These are phyloP conservation scores for Pseudopyrenochaeta lycopersici DNA, from an alignment of 2,329 filamentous ascomycete genomes.

Conservation along the genomic window DNA sequence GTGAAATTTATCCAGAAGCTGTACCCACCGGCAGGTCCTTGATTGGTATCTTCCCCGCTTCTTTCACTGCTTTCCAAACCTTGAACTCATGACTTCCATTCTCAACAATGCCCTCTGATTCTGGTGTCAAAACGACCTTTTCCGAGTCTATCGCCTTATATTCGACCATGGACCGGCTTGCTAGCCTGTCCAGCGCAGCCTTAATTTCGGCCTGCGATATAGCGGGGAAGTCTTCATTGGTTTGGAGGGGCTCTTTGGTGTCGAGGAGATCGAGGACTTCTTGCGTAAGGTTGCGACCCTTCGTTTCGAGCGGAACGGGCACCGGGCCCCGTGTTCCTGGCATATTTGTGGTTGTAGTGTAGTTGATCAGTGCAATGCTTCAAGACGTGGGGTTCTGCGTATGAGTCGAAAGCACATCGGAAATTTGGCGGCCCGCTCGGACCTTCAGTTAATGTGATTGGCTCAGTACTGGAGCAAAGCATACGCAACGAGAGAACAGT, in stretches of 20 bases:
- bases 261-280: conserved; percentile 78
- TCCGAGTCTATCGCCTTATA: conserved; percentile 87
- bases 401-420: conserved; percentile 38
- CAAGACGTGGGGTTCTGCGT: conserved; percentile 31
- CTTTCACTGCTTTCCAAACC: conserved; percentile 59
- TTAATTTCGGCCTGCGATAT: conserved; percentile 69
- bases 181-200: conserved; percentile 85
- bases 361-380: conserved; percentile 18
- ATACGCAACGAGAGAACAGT: too few species aligned
- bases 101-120: conserved; percentile 77
- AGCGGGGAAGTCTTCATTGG: conserved; percentile 59
- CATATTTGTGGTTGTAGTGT: conserved; percentile 44
- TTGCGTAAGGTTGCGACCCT: conserved; percentile 69
- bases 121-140: conserved; percentile 77
- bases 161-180: conserved; percentile 83
- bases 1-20: neutral
- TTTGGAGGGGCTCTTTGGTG: conserved; percentile 59
- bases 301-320: conserved; percentile 52
- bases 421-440: conserved; percentile 34
- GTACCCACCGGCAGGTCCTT: conserved; percentile 57
- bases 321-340: conserved; percentile 58
- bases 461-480: neutral
- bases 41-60: conserved; percentile 54
- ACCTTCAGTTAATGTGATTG: conserved; percentile 25
- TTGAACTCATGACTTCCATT: conserved; percentile 62